These are phyloP conservation scores for Craterostigma plantagineum DNA, from an alignment of 257 asterid genomes.

Conservation along the genomic window DNA sequence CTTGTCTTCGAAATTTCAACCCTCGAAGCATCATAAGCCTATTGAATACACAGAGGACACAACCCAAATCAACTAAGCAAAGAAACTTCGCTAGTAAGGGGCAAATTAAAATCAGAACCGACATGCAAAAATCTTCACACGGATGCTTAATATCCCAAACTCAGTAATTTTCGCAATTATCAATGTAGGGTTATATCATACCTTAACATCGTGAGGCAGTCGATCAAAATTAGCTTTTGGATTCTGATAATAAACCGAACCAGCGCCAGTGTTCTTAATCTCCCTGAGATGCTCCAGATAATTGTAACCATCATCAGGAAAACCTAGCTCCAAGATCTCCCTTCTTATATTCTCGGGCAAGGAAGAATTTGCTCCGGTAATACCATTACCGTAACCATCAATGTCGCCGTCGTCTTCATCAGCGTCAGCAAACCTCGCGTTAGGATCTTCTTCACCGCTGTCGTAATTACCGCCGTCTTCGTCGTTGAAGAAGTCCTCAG, in stretches of 20 bases:
- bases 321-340: conserved; percentile 86
- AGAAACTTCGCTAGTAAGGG: too few relatives aligned
- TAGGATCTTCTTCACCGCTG: conserved; percentile 11
- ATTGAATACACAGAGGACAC: conserved; percentile 7
- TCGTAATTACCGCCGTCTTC: conserved; percentile 8
- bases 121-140: too few relatives aligned
- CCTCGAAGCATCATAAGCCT: conserved; percentile 89
- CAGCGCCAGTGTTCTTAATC: conserved; percentile 74
- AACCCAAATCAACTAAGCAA: too few relatives aligned
- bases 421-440: conserved; percentile 51
- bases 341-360: conserved; percentile 53
- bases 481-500: conserved; percentile 14
- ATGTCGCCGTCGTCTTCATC: conserved; percentile 23
- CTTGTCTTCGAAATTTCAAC: conserved; percentile 30
- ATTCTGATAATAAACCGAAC: conserved; percentile 61
- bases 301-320: conserved; percentile 93
- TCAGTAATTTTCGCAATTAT: too few relatives aligned
- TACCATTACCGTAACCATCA: conserved; percentile 5
- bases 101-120: too few relatives aligned
- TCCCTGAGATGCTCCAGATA: conserved; percentile 69
- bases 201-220: conserved; percentile 77
- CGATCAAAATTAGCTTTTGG: conserved; percentile 42
- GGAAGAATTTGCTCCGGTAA: conserved; percentile 6
- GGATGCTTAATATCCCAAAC: too few relatives aligned
- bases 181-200: conserved; percentile 12